phyloP scores from a whole-genome alignment of 2,329 filamentous ascomycete genomes.

The Lasiodiplodia gonubiensis region DNA sequence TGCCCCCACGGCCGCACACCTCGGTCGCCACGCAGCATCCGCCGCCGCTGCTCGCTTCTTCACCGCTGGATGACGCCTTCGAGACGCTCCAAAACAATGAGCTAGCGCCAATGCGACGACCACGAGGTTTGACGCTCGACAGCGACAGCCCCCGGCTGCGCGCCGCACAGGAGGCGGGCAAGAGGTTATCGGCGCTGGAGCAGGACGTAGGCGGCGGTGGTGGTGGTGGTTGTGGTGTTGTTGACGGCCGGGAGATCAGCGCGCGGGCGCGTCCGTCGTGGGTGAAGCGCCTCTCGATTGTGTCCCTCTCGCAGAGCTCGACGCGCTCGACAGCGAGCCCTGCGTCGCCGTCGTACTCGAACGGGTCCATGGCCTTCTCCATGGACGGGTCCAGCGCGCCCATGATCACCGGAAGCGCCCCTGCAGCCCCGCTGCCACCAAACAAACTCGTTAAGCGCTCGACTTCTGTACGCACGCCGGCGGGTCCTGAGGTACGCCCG shows the following conservation, averaged over 20 bases:
- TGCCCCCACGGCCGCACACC: slow-evolving; percentile 18
- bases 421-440: slow-evolving; percentile 56
- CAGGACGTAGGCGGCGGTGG: slow-evolving; percentile 16
- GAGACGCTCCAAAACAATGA: slow-evolving; percentile 22
- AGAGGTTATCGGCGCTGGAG: slow-evolving; percentile 8
- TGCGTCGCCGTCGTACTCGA: slow-evolving; percentile 70
- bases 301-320: slow-evolving; percentile 68
- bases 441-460: slow-evolving; percentile 82
- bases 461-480: slow-evolving; percentile 60
- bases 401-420: slow-evolving; percentile 58
- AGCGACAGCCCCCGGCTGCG: slow-evolving; percentile 35
- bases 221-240: slow-evolving; percentile 32
- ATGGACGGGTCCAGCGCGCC: slow-evolving; percentile 64
- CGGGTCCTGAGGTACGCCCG: slow-evolving; percentile 53
- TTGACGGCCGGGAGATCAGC: slow-evolving; percentile 34
- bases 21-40: slow-evolving; percentile 10
- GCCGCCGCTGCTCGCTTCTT: not conserved
- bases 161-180: slow-evolving; percentile 32
- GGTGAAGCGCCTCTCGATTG: slow-evolving; percentile 72
- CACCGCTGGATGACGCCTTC: slow-evolving; percentile 23
- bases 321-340: slow-evolving; percentile 68
- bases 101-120: slow-evolving; percentile 16
- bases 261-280: slow-evolving; percentile 63
- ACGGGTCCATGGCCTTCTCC: slow-evolving; percentile 58
- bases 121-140: slow-evolving; percentile 42